Percentiles rank a stretch among this genome's conserved stretches.
Conservation (phyloP, 2,329 filamentous ascomycete species). For the Byssothecium circinans region DNA sequence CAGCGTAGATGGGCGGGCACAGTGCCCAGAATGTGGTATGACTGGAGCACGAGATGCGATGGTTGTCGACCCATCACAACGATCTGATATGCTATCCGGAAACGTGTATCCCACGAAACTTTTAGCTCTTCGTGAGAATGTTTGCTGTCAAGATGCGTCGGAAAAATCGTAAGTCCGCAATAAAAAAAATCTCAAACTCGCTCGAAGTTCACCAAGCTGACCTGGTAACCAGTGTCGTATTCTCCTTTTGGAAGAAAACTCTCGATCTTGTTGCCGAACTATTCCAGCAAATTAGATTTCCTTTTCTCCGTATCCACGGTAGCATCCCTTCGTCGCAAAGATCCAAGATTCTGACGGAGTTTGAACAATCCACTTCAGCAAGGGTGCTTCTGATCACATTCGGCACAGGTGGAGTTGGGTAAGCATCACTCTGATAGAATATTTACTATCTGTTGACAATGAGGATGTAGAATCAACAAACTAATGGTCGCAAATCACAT, state of each 20-base stretch:
- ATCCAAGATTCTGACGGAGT: slow-evolving; percentile 21
- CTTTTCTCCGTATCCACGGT: slow-evolving; percentile 33
- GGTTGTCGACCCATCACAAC: no score
- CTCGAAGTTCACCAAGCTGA: no score
- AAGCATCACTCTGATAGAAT: background rate
- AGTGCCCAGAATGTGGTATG: no score
- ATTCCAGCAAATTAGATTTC: slow-evolving; percentile 20
- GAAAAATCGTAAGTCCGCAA: no score
- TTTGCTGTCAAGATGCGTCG: no score
- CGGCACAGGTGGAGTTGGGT: slow-evolving; percentile 38
- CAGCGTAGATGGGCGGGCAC: no score
- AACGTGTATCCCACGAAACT: no score
- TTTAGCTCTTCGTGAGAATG: no score
- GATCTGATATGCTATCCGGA: no score
- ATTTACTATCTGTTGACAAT: background rate
- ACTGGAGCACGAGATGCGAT: no score
- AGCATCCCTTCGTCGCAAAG: slow-evolving; percentile 19
- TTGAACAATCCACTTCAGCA: slow-evolving; percentile 19
- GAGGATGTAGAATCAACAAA: slow-evolving; percentile 6
- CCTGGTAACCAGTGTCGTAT: slow-evolving; percentile 40
- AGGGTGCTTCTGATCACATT: slow-evolving; percentile 36
- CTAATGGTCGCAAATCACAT: slow-evolving; percentile 18
- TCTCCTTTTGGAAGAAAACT: slow-evolving; percentile 39
- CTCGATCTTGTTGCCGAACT: slow-evolving; percentile 29
- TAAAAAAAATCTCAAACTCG: no score